Evolutionary conservation across 1,284 basidiomycete genomes (phyloP).

Genomic region (Macrocystidia cucumis): DNA sequence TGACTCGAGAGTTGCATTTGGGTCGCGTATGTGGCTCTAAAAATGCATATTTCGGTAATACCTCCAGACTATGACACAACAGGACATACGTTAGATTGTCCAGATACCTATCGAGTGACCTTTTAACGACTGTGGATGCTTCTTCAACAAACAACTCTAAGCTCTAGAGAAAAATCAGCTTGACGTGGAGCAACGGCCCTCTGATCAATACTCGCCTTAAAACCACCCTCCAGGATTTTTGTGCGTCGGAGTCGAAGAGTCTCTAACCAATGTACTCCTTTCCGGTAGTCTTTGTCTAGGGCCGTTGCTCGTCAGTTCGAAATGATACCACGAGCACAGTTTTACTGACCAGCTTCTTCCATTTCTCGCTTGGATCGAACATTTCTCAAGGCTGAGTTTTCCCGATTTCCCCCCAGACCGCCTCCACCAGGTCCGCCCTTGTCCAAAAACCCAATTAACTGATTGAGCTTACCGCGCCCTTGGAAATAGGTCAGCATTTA

Average conservation of each 20-base stretch:
- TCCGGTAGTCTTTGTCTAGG: constrained; percentile 87
- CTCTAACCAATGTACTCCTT: constrained; percentile 90
- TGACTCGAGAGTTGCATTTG: constrained; percentile 62
- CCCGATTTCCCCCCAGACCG: constrained; percentile 45
- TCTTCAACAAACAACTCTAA: constrained; percentile 77
- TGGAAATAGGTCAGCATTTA: constrained; percentile 9
- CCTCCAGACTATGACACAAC: constrained; percentile 1
- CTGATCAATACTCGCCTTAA: constrained; percentile 41
- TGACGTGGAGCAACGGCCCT: constrained; percentile 1
- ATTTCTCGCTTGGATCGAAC: constrained; percentile 85
- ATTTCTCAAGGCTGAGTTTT: constrained; percentile 58
- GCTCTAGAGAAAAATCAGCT: constrained; percentile 45
- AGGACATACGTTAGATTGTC: constrained; percentile 66
- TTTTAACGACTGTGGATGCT: constrained; percentile 57
- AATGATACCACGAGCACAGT: neutral
- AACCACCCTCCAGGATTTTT: constrained; percentile 79
- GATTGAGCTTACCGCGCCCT: constrained; percentile 75
- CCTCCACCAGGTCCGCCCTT: constrained; percentile 59
- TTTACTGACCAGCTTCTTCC: constrained; percentile 77
- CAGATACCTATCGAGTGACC: constrained; percentile 61
- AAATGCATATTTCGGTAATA: constrained; percentile 6
- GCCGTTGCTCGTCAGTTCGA: constrained; percentile 1
- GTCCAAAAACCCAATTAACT: constrained; percentile 71
- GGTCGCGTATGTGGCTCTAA: constrained; percentile 60
- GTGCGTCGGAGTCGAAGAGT: constrained; percentile 79